These are phyloP conservation scores for Phaeotremella skinneri DNA, from an alignment of 768 basidiomycete genomes.

Conservation along the genomic window DNA sequence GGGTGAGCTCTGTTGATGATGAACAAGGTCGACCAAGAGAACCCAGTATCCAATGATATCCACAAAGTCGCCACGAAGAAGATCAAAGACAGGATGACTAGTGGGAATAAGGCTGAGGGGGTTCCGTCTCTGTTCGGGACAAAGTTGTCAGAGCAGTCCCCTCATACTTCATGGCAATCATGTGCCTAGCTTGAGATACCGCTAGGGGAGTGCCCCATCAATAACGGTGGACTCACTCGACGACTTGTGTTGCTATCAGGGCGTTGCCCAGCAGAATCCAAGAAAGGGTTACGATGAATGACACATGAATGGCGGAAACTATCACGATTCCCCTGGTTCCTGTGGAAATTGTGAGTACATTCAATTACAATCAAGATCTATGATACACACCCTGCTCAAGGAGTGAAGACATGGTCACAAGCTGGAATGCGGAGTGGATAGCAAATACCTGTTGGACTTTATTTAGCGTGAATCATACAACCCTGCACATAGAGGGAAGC, in stretches of 20 bases:
- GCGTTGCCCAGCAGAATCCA: constrained; percentile 58
- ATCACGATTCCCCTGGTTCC: constrained; percentile 65
- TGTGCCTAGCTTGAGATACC: not conserved
- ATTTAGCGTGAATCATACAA: not conserved
- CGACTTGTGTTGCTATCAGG: constrained; percentile 61
- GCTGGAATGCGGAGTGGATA: constrained; percentile 68
- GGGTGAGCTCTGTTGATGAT: constrained; percentile 65
- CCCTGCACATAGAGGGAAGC: not conserved
- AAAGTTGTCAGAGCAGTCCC: not conserved
- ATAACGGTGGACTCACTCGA: constrained; percentile 72
- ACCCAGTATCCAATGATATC: constrained; percentile 76
- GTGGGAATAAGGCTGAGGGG: constrained; percentile 54
- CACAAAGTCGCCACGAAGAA: constrained; percentile 74
- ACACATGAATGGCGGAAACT: constrained; percentile 76
- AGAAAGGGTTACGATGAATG: constrained; percentile 70
- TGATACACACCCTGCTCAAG: constrained; percentile 62
- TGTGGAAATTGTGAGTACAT: not conserved
- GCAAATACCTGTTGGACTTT: constrained; percentile 29
- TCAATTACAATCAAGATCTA: too few species aligned
- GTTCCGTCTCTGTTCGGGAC: constrained; percentile 39
- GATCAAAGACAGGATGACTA: constrained; percentile 67
- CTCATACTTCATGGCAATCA: too few species aligned
- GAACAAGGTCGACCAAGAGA: constrained; percentile 61
- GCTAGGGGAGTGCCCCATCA: not conserved
- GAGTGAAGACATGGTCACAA: constrained; percentile 75